Conservation (phyloP, 441 rosid species). For the Flueggea neowawraea region DNA sequence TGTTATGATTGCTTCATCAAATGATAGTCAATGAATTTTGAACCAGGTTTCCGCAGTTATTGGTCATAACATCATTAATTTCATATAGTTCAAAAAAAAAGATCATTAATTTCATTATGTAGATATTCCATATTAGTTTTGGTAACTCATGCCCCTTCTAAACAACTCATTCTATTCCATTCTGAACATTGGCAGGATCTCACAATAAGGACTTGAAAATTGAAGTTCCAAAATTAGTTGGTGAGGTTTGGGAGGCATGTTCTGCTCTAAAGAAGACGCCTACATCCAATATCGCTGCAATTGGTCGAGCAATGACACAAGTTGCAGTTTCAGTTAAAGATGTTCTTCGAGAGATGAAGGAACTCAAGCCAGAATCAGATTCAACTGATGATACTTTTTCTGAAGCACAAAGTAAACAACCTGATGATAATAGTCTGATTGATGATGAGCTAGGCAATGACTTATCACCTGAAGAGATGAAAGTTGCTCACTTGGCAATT, state of each 20-base stretch:
- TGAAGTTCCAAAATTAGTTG: constrained; percentile 61
- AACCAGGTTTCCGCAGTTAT: too few relatives aligned
- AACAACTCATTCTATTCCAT: constrained; percentile 1
- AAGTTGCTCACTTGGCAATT: constrained; percentile 55
- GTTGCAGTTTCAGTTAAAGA: constrained; percentile 88
- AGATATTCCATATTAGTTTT: not conserved
- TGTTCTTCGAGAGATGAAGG: constrained; percentile 94
- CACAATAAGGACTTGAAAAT: constrained; percentile 38
- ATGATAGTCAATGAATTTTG: too few relatives aligned
- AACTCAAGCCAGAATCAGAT: constrained; percentile 64
- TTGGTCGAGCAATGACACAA: constrained; percentile 89
- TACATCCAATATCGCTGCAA: constrained; percentile 67
- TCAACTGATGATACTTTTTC: constrained; percentile 26
- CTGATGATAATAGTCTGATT: constrained; percentile 26
- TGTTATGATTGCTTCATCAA: too few relatives aligned
- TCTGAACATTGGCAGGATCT: constrained; percentile 39
- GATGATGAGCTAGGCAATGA: constrained; percentile 66
- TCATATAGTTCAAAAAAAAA: too few relatives aligned
- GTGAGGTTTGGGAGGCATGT: constrained; percentile 93
- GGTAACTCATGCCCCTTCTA: not conserved
- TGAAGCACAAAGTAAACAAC: constrained; percentile 18
- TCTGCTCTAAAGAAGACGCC: constrained; percentile 80
- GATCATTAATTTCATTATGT: not conserved
- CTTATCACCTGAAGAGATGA: constrained; percentile 89
- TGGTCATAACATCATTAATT: not conserved